Evolutionary conservation across 2,329 filamentous ascomycete species (phyloP).

Genomic region (Aureobasidium subglaciale): DNA sequence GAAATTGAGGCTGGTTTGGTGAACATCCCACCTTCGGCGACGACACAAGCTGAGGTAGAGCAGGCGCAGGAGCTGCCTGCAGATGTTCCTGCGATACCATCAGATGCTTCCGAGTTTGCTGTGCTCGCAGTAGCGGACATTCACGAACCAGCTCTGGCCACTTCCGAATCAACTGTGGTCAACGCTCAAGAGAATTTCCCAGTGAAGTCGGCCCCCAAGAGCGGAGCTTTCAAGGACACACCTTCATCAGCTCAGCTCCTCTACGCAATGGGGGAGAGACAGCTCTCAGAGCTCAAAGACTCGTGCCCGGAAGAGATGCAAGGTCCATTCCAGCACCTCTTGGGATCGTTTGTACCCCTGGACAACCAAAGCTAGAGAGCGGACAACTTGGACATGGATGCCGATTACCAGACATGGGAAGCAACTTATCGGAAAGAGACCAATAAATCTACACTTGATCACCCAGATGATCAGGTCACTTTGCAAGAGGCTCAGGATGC

Average conservation of each 20-base stretch:
- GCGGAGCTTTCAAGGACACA: neutral
- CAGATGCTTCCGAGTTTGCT: neutral
- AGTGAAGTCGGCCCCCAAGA: neutral
- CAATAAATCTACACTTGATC: neutral
- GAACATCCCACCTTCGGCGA: neutral
- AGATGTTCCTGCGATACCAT: neutral
- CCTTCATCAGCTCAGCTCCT: neutral
- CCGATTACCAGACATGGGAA: neutral
- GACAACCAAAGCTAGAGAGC: neutral
- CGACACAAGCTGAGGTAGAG: neutral
- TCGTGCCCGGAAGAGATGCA: neutral
- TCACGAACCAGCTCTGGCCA: no score
- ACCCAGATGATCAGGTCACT: neutral
- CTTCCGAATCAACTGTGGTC: neutral
- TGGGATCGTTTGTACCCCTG: neutral
- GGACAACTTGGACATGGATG: neutral
- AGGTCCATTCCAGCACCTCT: neutral
- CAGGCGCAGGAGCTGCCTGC: neutral
- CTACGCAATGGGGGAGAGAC: neutral
- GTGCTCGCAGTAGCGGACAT: no score
- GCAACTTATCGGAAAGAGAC: neutral
- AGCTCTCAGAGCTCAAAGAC: neutral
- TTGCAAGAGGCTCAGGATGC: neutral
- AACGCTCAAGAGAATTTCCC: neutral
- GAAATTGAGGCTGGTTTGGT: neutral